Conservation (phyloP, 441 rosid genomes). For the Aquilaria agallochum region DNA sequence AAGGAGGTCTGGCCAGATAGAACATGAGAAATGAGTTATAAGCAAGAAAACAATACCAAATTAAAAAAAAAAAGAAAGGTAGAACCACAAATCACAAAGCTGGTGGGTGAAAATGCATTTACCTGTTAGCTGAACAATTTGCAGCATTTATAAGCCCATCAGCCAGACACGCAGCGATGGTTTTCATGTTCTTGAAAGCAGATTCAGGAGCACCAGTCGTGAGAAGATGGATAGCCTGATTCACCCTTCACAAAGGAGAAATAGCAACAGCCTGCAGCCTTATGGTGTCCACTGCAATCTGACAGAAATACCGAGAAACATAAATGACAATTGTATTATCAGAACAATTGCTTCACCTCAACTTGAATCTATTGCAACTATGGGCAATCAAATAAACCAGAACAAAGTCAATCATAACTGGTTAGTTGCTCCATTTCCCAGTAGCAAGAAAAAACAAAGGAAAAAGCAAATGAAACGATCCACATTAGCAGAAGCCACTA, state of each 20-base stretch:
- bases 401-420: too few species aligned
- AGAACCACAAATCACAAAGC: neutral
- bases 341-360: too few species aligned
- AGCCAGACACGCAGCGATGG: constrained; percentile 70
- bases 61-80: too few species aligned
- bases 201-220: constrained; percentile 71
- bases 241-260: constrained; percentile 69
- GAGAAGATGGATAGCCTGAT: constrained; percentile 57
- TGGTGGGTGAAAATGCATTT: neutral
- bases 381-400: too few species aligned
- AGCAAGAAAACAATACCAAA: too few species aligned
- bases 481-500: too few species aligned
- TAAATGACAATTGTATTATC: too few species aligned
- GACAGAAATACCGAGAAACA: neutral
- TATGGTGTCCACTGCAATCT: constrained; percentile 51
- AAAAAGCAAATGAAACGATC: too few species aligned
- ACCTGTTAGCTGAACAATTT: constrained; percentile 67
- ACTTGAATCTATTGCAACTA: too few species aligned
- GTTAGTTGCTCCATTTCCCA: too few species aligned
- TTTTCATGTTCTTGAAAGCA: constrained; percentile 69
- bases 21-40: neutral
- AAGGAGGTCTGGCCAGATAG: neutral
- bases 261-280: constrained; percentile 84
- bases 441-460: too few species aligned
- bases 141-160: constrained; percentile 77